Percentiles rank a stretch among this genome's conserved stretches.
Conservation (phyloP, 768 basidiomycete species). For the Mycena olivaceomarginata region DNA sequence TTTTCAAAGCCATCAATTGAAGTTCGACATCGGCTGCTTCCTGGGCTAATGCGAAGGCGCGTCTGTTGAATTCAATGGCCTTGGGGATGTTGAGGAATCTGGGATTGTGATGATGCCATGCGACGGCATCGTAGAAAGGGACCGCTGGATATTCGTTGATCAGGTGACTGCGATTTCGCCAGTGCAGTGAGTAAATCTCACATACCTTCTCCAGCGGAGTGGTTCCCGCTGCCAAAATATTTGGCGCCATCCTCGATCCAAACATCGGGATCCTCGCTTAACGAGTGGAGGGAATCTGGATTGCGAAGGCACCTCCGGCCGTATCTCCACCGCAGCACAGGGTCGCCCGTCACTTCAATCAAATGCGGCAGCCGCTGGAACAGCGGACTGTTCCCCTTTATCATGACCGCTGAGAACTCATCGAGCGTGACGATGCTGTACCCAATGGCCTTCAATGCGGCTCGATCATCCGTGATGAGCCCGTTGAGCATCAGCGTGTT, state of each 20-base stretch:
- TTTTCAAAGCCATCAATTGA: background rate
- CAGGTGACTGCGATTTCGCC: too few species aligned
- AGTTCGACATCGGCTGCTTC: background rate
- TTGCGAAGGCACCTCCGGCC: too few species aligned
- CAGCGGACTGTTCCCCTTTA: slow-evolving; percentile 1
- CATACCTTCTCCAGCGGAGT: background rate
- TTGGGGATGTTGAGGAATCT: background rate
- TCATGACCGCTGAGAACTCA: background rate
- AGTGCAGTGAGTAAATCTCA: too few species aligned
- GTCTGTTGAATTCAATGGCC: slow-evolving; percentile 3
- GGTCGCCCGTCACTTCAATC: background rate
- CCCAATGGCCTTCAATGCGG: background rate
- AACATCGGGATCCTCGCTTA: too few species aligned
- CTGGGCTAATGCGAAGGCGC: background rate
- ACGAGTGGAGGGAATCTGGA: background rate
- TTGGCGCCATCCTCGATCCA: too few species aligned
- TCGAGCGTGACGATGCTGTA: background rate
- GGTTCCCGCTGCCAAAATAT: too few species aligned
- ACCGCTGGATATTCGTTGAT: background rate
- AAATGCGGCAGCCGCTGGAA: background rate
- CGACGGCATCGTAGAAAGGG: slow-evolving; percentile 1
- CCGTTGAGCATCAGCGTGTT: background rate
- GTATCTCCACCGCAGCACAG: slow-evolving; percentile 22
- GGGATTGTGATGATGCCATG: background rate
- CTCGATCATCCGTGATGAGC: background rate